Percentiles rank a stretch among this genome's conserved stretches.
Conservation (phyloP, 495 filamentous ascomycete genomes). For the Aspergillus kassunensis region DNA sequence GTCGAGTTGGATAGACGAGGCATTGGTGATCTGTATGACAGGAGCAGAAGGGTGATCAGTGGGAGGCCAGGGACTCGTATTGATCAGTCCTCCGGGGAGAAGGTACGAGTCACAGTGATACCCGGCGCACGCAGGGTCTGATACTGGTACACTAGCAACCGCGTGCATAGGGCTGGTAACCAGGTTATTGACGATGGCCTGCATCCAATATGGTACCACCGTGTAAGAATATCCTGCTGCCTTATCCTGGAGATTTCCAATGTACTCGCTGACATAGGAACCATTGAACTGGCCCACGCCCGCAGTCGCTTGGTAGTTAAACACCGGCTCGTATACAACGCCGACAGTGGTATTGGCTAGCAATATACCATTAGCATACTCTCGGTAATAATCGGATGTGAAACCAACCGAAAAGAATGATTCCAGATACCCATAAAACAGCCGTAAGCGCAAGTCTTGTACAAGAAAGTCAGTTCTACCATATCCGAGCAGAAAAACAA, state of each 20-base stretch:
- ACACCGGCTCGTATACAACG: neutral
- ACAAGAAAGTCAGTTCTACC: neutral
- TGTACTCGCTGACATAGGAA: neutral
- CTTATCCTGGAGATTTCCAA: neutral
- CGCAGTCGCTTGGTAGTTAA: neutral
- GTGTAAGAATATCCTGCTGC: neutral
- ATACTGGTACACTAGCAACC: neutral
- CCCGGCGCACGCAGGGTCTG: neutral
- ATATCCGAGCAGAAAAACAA: neutral
- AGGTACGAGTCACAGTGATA: neutral
- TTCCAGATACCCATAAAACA: neutral
- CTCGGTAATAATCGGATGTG: neutral
- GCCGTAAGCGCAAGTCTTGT: neutral
- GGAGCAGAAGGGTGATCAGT: neutral
- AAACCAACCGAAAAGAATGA: conserved; percentile 1
- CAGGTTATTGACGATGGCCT: neutral
- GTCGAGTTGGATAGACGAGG: too few species aligned
- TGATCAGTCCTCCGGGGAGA: neutral
- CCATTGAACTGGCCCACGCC: neutral
- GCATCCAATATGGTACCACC: neutral
- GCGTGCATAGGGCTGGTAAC: neutral
- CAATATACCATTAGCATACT: neutral
- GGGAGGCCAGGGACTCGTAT: neutral
- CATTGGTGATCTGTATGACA: neutral
- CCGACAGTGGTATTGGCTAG: neutral